phyloP scores from a whole-genome alignment of 2,329 filamentous ascomycete genomes.

The Talaromyces albobiverticillius region DNA sequence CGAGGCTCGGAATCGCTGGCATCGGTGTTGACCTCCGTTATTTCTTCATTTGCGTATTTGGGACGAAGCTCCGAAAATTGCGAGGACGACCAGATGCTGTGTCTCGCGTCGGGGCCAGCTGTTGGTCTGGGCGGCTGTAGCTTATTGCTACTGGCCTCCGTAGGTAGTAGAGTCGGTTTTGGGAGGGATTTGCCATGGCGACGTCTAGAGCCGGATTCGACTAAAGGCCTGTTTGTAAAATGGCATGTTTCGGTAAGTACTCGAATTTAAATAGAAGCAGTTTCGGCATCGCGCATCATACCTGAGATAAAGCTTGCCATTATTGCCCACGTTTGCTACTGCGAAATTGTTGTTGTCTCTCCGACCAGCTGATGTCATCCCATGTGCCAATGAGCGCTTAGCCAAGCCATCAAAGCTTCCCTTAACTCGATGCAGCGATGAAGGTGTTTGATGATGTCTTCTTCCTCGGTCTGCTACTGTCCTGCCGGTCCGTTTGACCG shows the following conservation, averaged over 20 bases:
- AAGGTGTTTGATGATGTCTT: constrained; percentile 27
- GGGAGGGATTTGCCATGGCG: constrained; percentile 11
- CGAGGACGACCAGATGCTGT: constrained; percentile 39
- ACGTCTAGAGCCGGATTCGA: constrained; percentile 22
- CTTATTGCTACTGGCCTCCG: constrained; percentile 58
- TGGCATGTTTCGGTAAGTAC: constrained; percentile 6
- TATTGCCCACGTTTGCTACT: constrained; percentile 78
- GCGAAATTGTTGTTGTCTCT: constrained; percentile 72
- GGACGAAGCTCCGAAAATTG: constrained; percentile 40
- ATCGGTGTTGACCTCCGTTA: constrained; percentile 21
- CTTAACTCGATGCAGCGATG: constrained; percentile 42
- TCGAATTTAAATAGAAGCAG: not conserved
- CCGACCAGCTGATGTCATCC: constrained; percentile 60
- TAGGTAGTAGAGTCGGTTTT: constrained; percentile 43
- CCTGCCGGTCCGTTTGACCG: constrained; percentile 23
- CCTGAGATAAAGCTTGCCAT: constrained; percentile 79
- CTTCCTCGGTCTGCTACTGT: constrained; percentile 30
- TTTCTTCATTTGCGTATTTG: constrained; percentile 23
- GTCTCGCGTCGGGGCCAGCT: constrained; percentile 29
- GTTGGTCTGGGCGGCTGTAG: constrained; percentile 38
- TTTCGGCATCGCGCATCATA: no score
- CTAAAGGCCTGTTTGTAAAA: constrained; percentile 30
- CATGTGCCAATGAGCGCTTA: constrained; percentile 44
- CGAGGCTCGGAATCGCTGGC: constrained; percentile 24
- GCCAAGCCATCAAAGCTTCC: constrained; percentile 52